Evolutionary conservation across 306 rosid genomes (phyloP), one percentile per base, ranked within the genome.

Genomic region (Lotus japonicus): DNA sequence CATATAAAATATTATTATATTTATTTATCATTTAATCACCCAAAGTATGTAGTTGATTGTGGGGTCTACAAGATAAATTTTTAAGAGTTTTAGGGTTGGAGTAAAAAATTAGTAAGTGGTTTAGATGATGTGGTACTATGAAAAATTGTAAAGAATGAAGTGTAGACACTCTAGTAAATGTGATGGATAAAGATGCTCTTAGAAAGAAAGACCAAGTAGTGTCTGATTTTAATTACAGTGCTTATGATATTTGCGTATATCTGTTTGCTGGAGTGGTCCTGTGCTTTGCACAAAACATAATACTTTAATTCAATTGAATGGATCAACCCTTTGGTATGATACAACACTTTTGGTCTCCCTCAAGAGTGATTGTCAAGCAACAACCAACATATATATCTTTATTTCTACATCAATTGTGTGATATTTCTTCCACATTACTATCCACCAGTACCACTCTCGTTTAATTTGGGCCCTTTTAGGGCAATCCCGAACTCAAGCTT

Each of bases 361-460:
- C 38, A 33, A 39, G 72, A 65, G 66, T 59, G 58, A 66, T 16
- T 15, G 81, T 38, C 65, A 66, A 76, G 75, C 65, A 73, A 28
- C 70, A 28, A 72, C 63, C 63, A 61, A 52, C 54, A 49, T 64
- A 26, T 35, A 18, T 59, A 33, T 44, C 26, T 21, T 21, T 21
- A 21, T 21, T 21, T 21, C 26, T 21, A 5, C 6, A 14, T 15
- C 1, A n/a, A 2, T 53, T n/a, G 50, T 58, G 50, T 11, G 38
- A 11, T 5, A 13, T 70, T 17, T 33, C 39, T 28, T 11, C 18
- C 35, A 4, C 5, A 10, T 1, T 52, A 45, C 46, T 55, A 14
- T 55, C 33, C 16, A n/a, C 19, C 10, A 48, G 49, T 21, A 36
- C 28, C 46, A 33, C 9, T 26, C 1, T 21, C n/a, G 26, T 21